Percentiles rank a stretch among this genome's conserved stretches.
phyloP scores from a whole-genome alignment of 2,329 filamentous ascomycete genomes.

The Reticulascus tulasneorum region DNA sequence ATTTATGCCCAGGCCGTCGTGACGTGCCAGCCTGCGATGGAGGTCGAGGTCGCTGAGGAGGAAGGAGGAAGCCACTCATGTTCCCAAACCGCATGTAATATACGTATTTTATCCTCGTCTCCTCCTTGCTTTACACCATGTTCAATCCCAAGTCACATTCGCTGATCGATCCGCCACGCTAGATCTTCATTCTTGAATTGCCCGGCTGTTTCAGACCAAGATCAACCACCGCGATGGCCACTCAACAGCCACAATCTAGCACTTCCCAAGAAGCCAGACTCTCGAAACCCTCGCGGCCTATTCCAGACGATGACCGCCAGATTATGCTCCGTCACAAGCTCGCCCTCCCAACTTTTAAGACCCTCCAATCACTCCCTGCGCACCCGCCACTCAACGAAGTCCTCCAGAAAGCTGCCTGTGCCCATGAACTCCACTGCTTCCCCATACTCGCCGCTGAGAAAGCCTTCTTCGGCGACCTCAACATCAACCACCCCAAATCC shows the following conservation, averaged over 20 bases:
- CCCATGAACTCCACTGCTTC: constrained; percentile 33
- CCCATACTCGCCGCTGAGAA: constrained; percentile 29
- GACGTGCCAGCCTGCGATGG: no score
- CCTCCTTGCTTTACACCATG: no score
- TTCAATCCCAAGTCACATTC: no score
- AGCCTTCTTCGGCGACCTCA: constrained; percentile 31
- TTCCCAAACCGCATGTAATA: no score
- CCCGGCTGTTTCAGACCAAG: no score
- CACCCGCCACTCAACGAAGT: constrained; percentile 20
- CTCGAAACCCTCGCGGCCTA: neutral
- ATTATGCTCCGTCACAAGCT: constrained; percentile 13
- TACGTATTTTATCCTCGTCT: no score
- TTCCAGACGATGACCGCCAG: constrained; percentile 6
- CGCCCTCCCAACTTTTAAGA: constrained; percentile 8
- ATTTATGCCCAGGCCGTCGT: no score
- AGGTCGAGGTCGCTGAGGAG: no score
- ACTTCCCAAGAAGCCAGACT: neutral
- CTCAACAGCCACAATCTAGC: neutral
- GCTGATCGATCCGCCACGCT: no score
- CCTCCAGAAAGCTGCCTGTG: constrained; percentile 32
- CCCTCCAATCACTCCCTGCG: constrained; percentile 10
- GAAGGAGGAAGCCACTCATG: no score
- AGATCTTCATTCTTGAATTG: no score
- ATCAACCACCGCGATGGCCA: no score
- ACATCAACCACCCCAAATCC: constrained; percentile 33